Evolutionary conservation across 331 rosid species (phyloP).

Genomic region (Saraca asoca): DNA sequence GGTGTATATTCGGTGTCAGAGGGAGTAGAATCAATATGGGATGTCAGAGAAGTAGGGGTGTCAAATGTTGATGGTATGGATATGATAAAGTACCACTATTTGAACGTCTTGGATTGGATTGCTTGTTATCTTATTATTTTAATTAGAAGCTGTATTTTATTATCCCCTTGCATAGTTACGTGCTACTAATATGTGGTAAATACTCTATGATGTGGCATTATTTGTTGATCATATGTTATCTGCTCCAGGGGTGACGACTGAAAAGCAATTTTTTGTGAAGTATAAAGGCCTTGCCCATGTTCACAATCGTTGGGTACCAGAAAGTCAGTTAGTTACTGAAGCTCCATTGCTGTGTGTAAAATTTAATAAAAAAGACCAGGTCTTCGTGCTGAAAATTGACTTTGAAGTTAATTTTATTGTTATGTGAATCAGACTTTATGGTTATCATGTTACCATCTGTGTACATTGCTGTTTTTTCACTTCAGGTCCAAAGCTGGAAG

Average conservation of each 20-base stretch:
- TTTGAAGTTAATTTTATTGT: slow-evolving; percentile 14
- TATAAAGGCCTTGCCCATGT: slow-evolving; percentile 69
- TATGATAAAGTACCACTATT: background rate
- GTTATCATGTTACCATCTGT: slow-evolving; percentile 20
- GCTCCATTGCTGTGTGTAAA: slow-evolving; percentile 53
- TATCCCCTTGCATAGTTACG: background rate
- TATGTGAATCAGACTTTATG: slow-evolving; percentile 20
- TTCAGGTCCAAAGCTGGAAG: slow-evolving; percentile 49
- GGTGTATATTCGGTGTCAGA: slow-evolving; percentile 67
- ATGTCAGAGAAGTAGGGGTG: slow-evolving; percentile 46
- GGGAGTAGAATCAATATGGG: slow-evolving; percentile 61
- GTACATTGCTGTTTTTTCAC: slow-evolving; percentile 21
- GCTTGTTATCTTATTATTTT: slow-evolving; percentile 9
- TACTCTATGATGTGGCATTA: slow-evolving; percentile 22
- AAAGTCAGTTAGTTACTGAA: slow-evolving; percentile 55
- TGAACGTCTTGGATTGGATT: slow-evolving; percentile 17
- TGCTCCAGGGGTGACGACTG: slow-evolving; percentile 46
- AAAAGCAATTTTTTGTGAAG: slow-evolving; percentile 59
- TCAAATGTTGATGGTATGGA: slow-evolving; percentile 53
- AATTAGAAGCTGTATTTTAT: background rate
- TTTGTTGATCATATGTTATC: slow-evolving; percentile 19
- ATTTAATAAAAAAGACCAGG: slow-evolving; percentile 56
- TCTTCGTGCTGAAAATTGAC: no score
- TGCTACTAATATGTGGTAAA: slow-evolving; percentile 4
- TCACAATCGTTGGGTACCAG: slow-evolving; percentile 62